phyloP scores from a whole-genome alignment of 306 rosid genomes.

The Fagus crenata region DNA sequence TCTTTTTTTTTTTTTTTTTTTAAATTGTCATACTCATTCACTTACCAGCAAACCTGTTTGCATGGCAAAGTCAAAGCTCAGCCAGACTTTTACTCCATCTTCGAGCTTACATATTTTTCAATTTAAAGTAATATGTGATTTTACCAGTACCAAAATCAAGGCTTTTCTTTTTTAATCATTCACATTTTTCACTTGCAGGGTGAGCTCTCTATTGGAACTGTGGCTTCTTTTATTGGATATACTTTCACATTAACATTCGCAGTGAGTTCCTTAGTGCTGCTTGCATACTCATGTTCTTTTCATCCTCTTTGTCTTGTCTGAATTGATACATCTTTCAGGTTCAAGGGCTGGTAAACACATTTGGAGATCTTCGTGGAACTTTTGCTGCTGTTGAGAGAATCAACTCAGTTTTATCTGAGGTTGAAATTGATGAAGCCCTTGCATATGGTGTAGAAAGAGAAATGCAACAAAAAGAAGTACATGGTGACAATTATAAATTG shows the following conservation, averaged over 20 bases:
- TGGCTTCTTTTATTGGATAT: slow-evolving; percentile 97
- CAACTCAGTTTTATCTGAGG: slow-evolving; percentile 75
- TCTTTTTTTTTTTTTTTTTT: neutral
- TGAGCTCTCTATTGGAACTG: slow-evolving; percentile 84
- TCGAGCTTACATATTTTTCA: neutral
- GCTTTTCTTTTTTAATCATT: slow-evolving; percentile 26
- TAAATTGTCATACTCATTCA: neutral
- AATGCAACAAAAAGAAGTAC: slow-evolving; percentile 57
- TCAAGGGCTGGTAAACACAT: slow-evolving; percentile 95
- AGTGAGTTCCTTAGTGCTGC: slow-evolving; percentile 49
- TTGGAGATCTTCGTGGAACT: slow-evolving; percentile 90
- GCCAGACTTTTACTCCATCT: neutral
- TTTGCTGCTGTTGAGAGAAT: slow-evolving; percentile 93
- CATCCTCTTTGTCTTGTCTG: slow-evolving; percentile 29
- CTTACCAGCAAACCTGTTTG: neutral
- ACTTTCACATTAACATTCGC: slow-evolving; percentile 97
- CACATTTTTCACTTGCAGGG: slow-evolving; percentile 59
- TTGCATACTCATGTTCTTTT: slow-evolving; percentile 22
- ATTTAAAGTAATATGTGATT: neutral
- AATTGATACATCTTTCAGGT: slow-evolving; percentile 53
- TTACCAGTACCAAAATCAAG: slow-evolving; percentile 16
- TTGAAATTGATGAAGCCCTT: slow-evolving; percentile 82
- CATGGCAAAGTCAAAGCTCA: neutral
- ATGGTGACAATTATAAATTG: slow-evolving; percentile 59
- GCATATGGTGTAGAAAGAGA: slow-evolving; percentile 92